Conservation (phyloP, 192 early-diverging fungal species). For the Coemansia sp. region DNA sequence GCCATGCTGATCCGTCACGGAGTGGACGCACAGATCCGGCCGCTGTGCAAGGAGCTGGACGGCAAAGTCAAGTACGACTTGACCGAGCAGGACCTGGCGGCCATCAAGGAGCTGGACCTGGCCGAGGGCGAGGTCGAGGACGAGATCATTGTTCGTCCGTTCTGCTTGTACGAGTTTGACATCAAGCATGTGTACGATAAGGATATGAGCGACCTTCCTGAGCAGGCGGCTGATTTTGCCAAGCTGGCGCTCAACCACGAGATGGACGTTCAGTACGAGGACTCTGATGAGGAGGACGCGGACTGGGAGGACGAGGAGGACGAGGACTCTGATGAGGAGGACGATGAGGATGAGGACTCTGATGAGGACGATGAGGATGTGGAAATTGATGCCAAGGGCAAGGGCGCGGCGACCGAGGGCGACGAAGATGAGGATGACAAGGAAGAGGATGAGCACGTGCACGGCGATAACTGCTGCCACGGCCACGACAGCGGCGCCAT, state of each 20-base stretch:
- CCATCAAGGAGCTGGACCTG: constrained; percentile 44
- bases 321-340: constrained; percentile 20
- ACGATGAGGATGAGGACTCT: constrained; percentile 16
- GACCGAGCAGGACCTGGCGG: constrained; percentile 42
- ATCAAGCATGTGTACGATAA: constrained; percentile 45
- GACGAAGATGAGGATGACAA: constrained; percentile 24
- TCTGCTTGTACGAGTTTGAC: constrained; percentile 53
- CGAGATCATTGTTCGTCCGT: constrained; percentile 47
- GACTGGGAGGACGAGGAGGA: constrained; percentile 35
- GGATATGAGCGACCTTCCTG: constrained; percentile 46
- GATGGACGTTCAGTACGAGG: constrained; percentile 52
- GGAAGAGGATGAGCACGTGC: constrained; percentile 44
- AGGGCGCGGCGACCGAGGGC: constrained; percentile 14
- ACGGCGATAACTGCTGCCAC: constrained; percentile 49
- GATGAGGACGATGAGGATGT: constrained; percentile 14
- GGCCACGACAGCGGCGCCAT: constrained; percentile 18
- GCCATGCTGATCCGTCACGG: constrained; percentile 46
- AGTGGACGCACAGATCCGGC: constrained; percentile 39
- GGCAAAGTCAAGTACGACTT: constrained; percentile 47
- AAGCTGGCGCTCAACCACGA: constrained; percentile 53
- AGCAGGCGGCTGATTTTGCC: constrained; percentile 41
- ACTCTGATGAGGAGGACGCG: constrained; percentile 47
- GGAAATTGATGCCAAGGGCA: constrained; percentile 13
- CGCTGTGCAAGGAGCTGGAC: constrained; percentile 51
- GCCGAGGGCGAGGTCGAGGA: constrained; percentile 47